Evolutionary conservation across 2,329 filamentous ascomycete genomes (phyloP).

Genomic region (Ilyonectria mors-panacis): DNA sequence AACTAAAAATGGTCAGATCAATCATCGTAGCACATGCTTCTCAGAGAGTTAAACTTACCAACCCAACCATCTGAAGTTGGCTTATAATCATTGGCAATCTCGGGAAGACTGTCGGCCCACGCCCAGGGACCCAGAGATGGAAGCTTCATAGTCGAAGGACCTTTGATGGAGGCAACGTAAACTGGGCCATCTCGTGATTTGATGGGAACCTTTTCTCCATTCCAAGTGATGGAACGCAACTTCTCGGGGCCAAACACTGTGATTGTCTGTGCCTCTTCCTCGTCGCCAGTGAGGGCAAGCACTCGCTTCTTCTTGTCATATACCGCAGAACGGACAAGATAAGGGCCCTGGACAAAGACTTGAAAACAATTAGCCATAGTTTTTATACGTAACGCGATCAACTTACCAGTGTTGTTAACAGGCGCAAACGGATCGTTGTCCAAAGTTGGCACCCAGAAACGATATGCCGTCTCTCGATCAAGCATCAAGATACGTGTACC

Average conservation of each 20-base stretch:
- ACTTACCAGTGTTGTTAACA: slow-evolving; percentile 61
- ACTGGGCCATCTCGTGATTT: slow-evolving; percentile 46
- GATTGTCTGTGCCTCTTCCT: slow-evolving; percentile 57
- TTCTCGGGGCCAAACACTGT: slow-evolving; percentile 64
- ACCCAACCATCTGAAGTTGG: slow-evolving; percentile 61
- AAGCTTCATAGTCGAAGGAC: slow-evolving; percentile 51
- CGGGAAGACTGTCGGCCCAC: slow-evolving; percentile 64
- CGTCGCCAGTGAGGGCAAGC: slow-evolving; percentile 62
- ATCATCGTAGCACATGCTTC: background rate
- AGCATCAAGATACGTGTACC: slow-evolving; percentile 66
- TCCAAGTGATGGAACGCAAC: slow-evolving; percentile 65
- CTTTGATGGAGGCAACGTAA: slow-evolving; percentile 48
- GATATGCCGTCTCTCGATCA: slow-evolving; percentile 68
- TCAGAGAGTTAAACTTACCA: slow-evolving; percentile 40
- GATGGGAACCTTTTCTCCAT: slow-evolving; percentile 58
- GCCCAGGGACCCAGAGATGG: slow-evolving; percentile 63
- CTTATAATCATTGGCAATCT: slow-evolving; percentile 60
- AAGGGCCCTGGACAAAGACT: slow-evolving; percentile 68
- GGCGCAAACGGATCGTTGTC: slow-evolving; percentile 62
- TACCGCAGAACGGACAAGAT: slow-evolving; percentile 63
- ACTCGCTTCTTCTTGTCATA: slow-evolving; percentile 52
- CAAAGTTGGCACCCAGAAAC: slow-evolving; percentile 69
- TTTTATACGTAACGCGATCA: accelerated
- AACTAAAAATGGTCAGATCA: slow-evolving; percentile 31
- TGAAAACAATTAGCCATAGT: background rate